A percentile compares a stretch with the other conserved stretches of the same genome.
These are phyloP conservation scores for Malassezia pachydermatis DNA, from an alignment of 1,284 basidiomycete species.

Conservation along the genomic window DNA sequence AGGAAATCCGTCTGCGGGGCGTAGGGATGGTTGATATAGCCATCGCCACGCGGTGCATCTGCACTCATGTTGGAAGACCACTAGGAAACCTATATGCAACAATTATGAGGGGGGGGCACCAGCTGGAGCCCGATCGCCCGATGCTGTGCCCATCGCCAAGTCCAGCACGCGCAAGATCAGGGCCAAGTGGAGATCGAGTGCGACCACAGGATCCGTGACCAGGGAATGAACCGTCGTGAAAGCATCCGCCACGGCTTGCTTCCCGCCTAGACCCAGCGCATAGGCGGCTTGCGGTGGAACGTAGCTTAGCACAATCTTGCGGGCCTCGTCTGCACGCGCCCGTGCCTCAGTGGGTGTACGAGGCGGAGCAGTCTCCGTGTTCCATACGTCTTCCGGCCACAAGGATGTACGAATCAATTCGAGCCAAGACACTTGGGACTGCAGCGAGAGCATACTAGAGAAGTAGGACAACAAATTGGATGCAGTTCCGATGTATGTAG, in stretches of 20 bases:
- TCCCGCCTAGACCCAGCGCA: slow-evolving; percentile 40
- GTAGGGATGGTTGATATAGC: slow-evolving; percentile 22
- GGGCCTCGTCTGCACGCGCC: slow-evolving; percentile 26
- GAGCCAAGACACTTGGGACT: slow-evolving; percentile 34
- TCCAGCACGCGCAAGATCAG: slow-evolving; percentile 32
- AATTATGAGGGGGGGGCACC: background rate
- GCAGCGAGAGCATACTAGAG: slow-evolving; percentile 27
- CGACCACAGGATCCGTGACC: slow-evolving; percentile 28
- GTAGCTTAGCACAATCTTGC: slow-evolving; percentile 37
- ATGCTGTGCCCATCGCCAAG: slow-evolving; percentile 24
- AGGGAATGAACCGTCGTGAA: slow-evolving; percentile 33
- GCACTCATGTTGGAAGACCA: background rate
- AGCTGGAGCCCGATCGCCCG: slow-evolving; percentile 14
- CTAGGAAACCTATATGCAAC: too few relatives aligned
- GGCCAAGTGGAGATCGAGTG: slow-evolving; percentile 29
- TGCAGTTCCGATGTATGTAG: slow-evolving; percentile 39
- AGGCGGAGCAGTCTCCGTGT: background rate
- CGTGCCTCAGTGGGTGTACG: slow-evolving; percentile 26
- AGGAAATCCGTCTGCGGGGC: slow-evolving; percentile 39
- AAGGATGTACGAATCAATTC: slow-evolving; percentile 26
- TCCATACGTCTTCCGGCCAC: slow-evolving; percentile 38
- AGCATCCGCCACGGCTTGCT: slow-evolving; percentile 35
- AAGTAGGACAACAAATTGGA: slow-evolving; percentile 36
- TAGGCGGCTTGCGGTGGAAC: slow-evolving; percentile 43
- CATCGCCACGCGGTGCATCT: slow-evolving; percentile 11